Evolutionary conservation across 176 grass and related monocot species (phyloP).

Genomic region (Pontederia paniculata): DNA sequence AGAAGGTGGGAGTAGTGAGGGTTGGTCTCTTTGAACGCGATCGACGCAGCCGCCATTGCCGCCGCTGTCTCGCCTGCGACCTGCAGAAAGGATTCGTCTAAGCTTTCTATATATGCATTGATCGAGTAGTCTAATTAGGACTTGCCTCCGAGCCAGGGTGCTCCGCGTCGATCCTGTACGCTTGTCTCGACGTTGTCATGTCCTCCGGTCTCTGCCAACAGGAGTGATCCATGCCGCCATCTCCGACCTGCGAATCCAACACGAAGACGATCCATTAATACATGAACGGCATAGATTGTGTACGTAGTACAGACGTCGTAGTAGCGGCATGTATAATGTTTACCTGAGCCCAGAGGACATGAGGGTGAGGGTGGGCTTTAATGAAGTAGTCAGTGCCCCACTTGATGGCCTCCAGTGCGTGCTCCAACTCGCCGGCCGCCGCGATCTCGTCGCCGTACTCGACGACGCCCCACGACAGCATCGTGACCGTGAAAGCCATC

Average conservation of each 20-base stretch:
- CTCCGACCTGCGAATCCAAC: not conserved
- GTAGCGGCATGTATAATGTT: not conserved
- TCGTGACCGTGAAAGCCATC: slow-evolving; percentile 11
- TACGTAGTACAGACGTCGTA: too few species aligned
- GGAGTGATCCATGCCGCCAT: slow-evolving; percentile 9
- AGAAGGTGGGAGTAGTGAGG: slow-evolving; percentile 10
- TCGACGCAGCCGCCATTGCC: not conserved
- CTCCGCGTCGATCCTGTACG: slow-evolving; percentile 3
- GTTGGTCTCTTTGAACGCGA: slow-evolving; percentile 2
- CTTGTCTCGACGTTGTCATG: slow-evolving; percentile 10
- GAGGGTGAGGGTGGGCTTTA: slow-evolving; percentile 1
- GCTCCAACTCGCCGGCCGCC: slow-evolving; percentile 8
- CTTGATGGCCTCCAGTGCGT: slow-evolving; percentile 11
- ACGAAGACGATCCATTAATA: not conserved
- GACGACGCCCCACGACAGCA: slow-evolving; percentile 5
- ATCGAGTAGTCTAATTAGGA: too few species aligned
- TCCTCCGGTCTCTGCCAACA: slow-evolving; percentile 14
- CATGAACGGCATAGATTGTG: not conserved
- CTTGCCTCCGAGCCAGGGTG: slow-evolving; percentile 6
- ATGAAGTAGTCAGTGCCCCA: slow-evolving; percentile 18
- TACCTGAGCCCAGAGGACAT: slow-evolving; percentile 7
- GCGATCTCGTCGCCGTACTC: slow-evolving; percentile 4
- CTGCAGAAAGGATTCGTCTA: too few species aligned
- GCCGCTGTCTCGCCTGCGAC: slow-evolving; percentile 4
- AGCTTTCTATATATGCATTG: too few species aligned